These are phyloP conservation scores for Leptoxyphium fumago DNA, from an alignment of 2,329 filamentous ascomycete species.

Conservation along the genomic window DNA sequence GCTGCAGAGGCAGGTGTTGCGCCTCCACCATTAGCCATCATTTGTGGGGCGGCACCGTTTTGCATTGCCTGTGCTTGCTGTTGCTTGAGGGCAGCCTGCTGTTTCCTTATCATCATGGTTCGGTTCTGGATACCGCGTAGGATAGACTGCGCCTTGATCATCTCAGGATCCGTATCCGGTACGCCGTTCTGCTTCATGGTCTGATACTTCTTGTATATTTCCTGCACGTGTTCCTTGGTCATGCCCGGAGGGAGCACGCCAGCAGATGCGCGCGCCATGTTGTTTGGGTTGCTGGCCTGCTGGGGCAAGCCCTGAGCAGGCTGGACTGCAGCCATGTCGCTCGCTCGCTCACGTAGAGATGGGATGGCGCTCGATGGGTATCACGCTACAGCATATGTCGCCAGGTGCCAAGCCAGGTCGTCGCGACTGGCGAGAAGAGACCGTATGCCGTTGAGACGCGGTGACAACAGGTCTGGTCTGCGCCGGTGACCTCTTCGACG, in stretches of 20 bases:
- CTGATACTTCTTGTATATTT: slow-evolving; percentile 71
- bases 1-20: slow-evolving; percentile 23
- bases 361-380: background rate
- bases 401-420: background rate
- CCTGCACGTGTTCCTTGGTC: slow-evolving; percentile 64
- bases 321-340: slow-evolving; percentile 7
- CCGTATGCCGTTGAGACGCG: background rate
- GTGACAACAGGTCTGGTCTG: background rate
- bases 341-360: background rate
- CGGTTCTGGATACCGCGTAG: slow-evolving; percentile 50
- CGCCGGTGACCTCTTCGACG: background rate
- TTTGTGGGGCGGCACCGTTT: slow-evolving; percentile 29
- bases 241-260: slow-evolving; percentile 45
- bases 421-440: background rate
- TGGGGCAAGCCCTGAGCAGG: slow-evolving; percentile 6
- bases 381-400: background rate
- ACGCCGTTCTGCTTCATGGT: slow-evolving; percentile 80
- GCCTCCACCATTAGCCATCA: slow-evolving; percentile 35
- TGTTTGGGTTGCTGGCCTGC: slow-evolving; percentile 27
- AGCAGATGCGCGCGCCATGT: background rate
- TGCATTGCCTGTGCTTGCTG: slow-evolving; percentile 34
- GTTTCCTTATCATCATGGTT: slow-evolving; percentile 32
- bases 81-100: slow-evolving; percentile 29
- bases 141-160: slow-evolving; percentile 65
- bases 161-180: slow-evolving; percentile 70